Evolutionary conservation across 306 rosid genomes (phyloP).

Genomic region (Canavalia gladiata): DNA sequence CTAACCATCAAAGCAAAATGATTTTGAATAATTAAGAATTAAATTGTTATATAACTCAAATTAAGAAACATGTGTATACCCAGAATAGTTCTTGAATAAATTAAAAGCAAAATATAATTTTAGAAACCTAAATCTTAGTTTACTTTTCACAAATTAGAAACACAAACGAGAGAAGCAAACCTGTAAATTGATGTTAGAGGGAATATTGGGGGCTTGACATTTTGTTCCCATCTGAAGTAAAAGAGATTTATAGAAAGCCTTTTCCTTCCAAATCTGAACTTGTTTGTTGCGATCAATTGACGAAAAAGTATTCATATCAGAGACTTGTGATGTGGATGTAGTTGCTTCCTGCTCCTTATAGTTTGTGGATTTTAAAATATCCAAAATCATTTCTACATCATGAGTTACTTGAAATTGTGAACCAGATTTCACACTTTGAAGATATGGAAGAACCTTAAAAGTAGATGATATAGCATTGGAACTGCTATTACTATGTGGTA

Average conservation of each 20-base stretch:
- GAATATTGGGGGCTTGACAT: background rate
- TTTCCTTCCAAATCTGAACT: background rate
- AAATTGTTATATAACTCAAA: too few relatives aligned
- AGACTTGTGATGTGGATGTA: background rate
- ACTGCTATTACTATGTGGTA: background rate
- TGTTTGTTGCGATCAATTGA: background rate
- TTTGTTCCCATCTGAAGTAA: conserved; percentile 27
- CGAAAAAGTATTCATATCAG: background rate
- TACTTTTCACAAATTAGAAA: too few relatives aligned
- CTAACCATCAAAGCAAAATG: too few relatives aligned
- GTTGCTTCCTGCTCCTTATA: background rate
- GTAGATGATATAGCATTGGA: background rate
- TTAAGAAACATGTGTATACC: too few relatives aligned
- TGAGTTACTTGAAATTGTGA: background rate
- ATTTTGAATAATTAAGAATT: too few relatives aligned
- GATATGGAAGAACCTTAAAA: background rate
- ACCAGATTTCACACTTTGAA: background rate
- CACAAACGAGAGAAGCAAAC: background rate
- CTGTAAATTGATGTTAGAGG: background rate
- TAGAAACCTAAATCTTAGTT: too few relatives aligned
- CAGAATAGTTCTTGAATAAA: too few relatives aligned
- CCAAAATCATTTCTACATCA: background rate
- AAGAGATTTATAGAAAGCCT: background rate
- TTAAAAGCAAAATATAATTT: background rate
- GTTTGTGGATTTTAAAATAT: background rate